Evolutionary conservation across 345 rosid species (phyloP), one percentile per base, ranked within the genome.

Genomic region (Salix koriyanagi): DNA sequence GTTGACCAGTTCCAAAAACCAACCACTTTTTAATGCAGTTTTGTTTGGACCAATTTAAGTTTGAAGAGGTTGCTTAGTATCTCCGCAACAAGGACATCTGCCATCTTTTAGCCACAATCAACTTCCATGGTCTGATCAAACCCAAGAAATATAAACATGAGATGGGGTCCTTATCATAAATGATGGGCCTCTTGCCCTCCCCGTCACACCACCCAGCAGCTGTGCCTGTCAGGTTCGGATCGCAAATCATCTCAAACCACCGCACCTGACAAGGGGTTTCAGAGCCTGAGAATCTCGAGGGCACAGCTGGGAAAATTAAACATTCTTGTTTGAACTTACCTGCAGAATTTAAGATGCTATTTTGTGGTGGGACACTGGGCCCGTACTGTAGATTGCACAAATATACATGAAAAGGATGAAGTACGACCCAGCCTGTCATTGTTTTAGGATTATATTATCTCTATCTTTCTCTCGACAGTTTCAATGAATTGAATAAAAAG

Each of bases 1-100:
- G 83, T 88, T 88, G 90, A 90, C 91, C 69, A 6, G 28, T 82
- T 88, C 88, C 80, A 14, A 13, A 74, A 77, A 70, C 78, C 83
- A 90, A 84, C 88, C 73, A 78, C 81, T 79, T 66, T 75, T 67
- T 73, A 77, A 37, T 52, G 82, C 79, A 67, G 64, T 52, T 73
- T 64, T 82, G 86, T 79, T 82, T 77, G 80, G 84, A 80, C 84
- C 83, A 80, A 69, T 81, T 79, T 76, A 82, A 71, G 71, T 72
- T 84, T 54, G n/a, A 32, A 69, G 21, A 75, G 89, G 77, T 90
- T 90, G 91, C 90, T 87, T 86, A 10, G 84, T 80, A 82, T 83
- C 86, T 79, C 85, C 78, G 90, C 89, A 87, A 86, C 87, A 87
- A 82, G 14, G 85, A 85, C 89, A 64, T 62, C 84, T 78, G 84